These are phyloP conservation scores for Amanita pseudoporphyria DNA, from an alignment of 768 basidiomycete species.

Conservation along the genomic window DNA sequence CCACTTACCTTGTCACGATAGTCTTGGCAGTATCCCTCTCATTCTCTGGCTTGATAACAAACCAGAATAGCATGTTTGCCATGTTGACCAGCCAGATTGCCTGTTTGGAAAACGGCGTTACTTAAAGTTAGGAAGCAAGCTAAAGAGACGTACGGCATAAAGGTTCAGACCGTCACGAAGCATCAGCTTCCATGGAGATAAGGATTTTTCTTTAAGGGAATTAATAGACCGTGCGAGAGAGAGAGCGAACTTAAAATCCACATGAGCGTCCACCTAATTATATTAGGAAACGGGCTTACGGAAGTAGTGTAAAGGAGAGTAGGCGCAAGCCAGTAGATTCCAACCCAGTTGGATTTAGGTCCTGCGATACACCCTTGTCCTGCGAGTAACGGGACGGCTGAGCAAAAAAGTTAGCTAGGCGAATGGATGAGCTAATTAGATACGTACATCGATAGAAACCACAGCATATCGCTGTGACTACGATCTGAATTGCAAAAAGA, in stretches of 20 bases:
- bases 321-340: slow-evolving; percentile 76
- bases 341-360: slow-evolving; percentile 73
- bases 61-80: slow-evolving; percentile 81
- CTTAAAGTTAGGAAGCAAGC: background rate
- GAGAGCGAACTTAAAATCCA: slow-evolving; percentile 37
- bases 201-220: slow-evolving; percentile 46
- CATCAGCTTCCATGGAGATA: slow-evolving; percentile 78
- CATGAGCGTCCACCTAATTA: slow-evolving; percentile 1
- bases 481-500: slow-evolving; percentile 59
- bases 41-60: slow-evolving; percentile 63
- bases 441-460: slow-evolving; percentile 68
- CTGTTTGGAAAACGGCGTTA: slow-evolving; percentile 18
- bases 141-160: slow-evolving; percentile 46
- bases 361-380: slow-evolving; percentile 86
- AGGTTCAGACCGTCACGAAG: slow-evolving; percentile 84
- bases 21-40: slow-evolving; percentile 63
- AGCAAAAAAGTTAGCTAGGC: slow-evolving; percentile 3
- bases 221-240: slow-evolving; percentile 50
- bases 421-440: slow-evolving; percentile 3
- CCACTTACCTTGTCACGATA: slow-evolving; percentile 61
- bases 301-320: slow-evolving; percentile 64
- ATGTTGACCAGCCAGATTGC: slow-evolving; percentile 75
- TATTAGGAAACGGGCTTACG: slow-evolving; percentile 27
- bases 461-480: slow-evolving; percentile 64
- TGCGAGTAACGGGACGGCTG: slow-evolving; percentile 58